phyloP scores from a whole-genome alignment of 2,329 filamentous ascomycete genomes.

The Beauveria scarabaeidicola region DNA sequence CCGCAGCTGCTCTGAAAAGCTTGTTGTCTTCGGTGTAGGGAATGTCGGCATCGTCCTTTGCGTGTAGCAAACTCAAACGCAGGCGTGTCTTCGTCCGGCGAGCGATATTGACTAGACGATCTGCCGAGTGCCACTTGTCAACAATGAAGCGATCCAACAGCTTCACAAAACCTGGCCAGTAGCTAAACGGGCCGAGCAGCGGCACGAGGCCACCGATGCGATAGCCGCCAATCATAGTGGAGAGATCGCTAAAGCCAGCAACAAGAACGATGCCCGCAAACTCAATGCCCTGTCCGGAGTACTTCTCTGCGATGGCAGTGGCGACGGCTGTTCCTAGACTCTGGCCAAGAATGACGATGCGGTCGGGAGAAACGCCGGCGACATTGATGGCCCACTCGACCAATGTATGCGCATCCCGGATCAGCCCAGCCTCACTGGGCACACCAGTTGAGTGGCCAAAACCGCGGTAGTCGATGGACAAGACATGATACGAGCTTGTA shows the following conservation, averaged over 20 bases:
- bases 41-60: constrained; percentile 74
- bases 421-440: constrained; percentile 72
- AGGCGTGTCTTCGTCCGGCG: constrained; percentile 43
- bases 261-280: constrained; percentile 77
- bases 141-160: constrained; percentile 55
- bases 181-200: constrained; percentile 64
- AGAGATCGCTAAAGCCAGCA: constrained; percentile 68
- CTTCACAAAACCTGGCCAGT: constrained; percentile 55
- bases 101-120: constrained; percentile 53
- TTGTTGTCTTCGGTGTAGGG: constrained; percentile 61
- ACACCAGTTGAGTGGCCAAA: constrained; percentile 74
- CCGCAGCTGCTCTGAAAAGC: constrained; percentile 52
- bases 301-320: constrained; percentile 64
- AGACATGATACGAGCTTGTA: constrained; percentile 66
- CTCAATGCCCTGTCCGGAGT: constrained; percentile 49
- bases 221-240: constrained; percentile 67
- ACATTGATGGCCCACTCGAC: constrained; percentile 63
- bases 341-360: constrained; percentile 77
- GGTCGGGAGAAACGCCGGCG: constrained; percentile 56
- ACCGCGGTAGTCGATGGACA: constrained; percentile 87
- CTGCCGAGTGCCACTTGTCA: constrained; percentile 74
- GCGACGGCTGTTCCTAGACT: constrained; percentile 83
- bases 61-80: constrained; percentile 67
- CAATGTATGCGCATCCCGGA: constrained; percentile 66
- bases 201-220: constrained; percentile 71